A percentile compares a stretch with the other conserved stretches of the same genome.
Evolutionary conservation across 2,329 filamentous ascomycete species (phyloP).

Genomic region (Fusarium sp.): DNA sequence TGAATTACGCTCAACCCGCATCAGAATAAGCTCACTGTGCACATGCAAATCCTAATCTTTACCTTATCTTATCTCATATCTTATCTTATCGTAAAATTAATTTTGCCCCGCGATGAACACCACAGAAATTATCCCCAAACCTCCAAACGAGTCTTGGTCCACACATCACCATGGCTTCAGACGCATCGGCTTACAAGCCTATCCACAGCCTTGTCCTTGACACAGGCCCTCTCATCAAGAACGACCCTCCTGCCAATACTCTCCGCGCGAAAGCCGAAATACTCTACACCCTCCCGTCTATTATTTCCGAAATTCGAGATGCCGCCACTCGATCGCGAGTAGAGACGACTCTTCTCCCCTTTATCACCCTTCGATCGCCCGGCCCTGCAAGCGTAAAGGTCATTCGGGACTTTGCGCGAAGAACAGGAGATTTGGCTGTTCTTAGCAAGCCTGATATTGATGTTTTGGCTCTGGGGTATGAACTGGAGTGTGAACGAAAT

Average conservation of each 20-base stretch:
- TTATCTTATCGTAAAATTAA: constrained; percentile 44
- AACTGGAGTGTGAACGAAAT: constrained; percentile 92
- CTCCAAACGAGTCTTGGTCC: constrained; percentile 16
- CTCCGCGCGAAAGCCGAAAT: constrained; percentile 81
- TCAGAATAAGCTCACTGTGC: not conserved
- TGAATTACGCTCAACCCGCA: not conserved
- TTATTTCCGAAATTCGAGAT: constrained; percentile 91
- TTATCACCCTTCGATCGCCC: constrained; percentile 82
- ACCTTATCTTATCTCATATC: constrained; percentile 37
- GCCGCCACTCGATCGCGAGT: constrained; percentile 82
- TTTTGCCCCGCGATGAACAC: constrained; percentile 45
- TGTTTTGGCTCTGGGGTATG: constrained; percentile 89
- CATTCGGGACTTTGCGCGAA: constrained; percentile 85
- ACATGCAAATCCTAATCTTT: constrained; percentile 1
- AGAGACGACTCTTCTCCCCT: constrained; percentile 86
- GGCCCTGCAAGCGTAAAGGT: constrained; percentile 81
- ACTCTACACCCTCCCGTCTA: constrained; percentile 85
- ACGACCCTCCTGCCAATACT: constrained; percentile 86
- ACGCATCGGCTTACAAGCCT: constrained; percentile 64
- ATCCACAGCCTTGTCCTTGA: constrained; percentile 90
- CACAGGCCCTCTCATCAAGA: constrained; percentile 92
- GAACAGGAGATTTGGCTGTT: constrained; percentile 89
- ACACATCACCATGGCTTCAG: constrained; percentile 43
- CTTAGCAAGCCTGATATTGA: constrained; percentile 91
- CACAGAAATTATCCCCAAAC: constrained; percentile 45